Evolutionary conservation across 352 stramenopile species (phyloP).

Genomic region (Globisporangium yorkense): DNA sequence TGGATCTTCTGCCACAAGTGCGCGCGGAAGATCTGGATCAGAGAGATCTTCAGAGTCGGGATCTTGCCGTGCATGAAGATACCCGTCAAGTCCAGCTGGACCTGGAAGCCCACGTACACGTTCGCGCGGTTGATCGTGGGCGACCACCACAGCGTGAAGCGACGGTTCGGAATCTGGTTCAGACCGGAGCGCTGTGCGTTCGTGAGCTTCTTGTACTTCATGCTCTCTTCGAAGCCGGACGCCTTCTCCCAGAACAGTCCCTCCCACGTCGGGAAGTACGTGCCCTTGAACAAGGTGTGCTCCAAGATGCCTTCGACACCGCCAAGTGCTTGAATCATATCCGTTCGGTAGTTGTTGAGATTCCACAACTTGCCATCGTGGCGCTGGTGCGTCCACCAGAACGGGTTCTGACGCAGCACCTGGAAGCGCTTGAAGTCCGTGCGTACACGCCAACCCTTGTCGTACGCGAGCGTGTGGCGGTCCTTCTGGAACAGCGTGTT

Average conservation of each 20-base stretch:
- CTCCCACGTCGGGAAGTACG: constrained; percentile 99
- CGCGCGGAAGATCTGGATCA: constrained; percentile 96
- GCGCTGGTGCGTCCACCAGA: constrained; percentile 98
- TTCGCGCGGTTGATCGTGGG: constrained; percentile 99
- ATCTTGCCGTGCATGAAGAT: constrained; percentile 99
- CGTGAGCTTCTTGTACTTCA: constrained; percentile 99
- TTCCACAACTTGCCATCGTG: constrained; percentile 99
- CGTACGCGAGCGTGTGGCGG: constrained; percentile 98
- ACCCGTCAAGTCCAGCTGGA: constrained; percentile 99
- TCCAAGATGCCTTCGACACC: constrained; percentile 99
- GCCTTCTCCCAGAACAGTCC: constrained; percentile 99
- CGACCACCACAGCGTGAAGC: constrained; percentile 99
- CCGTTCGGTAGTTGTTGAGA: constrained; percentile 99
- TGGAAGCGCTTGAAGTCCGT: constrained; percentile 99
- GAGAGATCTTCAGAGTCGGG: constrained; percentile 99
- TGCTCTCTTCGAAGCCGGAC: constrained; percentile 91
- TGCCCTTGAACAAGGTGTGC: constrained; percentile 99
- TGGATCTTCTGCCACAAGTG: constrained; percentile 99
- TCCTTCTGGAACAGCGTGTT: constrained; percentile 98
- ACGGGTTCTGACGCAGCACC: constrained; percentile 96
- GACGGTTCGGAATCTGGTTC: constrained; percentile 99
- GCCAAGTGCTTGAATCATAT: constrained; percentile 99
- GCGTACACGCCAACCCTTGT: constrained; percentile 98
- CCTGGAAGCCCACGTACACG: constrained; percentile 99
- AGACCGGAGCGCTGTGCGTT: constrained; percentile 99